phyloP scores from a whole-genome alignment of 2,329 filamentous ascomycete species.

The Myriosclerotinia curreyana region DNA sequence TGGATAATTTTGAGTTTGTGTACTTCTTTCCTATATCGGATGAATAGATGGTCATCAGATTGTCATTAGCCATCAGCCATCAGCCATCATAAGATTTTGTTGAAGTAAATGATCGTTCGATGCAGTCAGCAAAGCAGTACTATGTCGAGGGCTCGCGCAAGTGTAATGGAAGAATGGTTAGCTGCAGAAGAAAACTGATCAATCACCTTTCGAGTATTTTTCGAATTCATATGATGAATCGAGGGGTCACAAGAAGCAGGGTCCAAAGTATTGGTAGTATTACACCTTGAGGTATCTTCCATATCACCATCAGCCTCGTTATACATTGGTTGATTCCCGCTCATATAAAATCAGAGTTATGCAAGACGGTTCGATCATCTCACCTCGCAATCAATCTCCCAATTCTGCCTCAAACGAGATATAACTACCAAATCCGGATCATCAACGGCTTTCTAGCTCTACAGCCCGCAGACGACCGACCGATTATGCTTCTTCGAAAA shows the following conservation, averaged over 20 bases:
- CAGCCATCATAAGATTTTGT: background rate
- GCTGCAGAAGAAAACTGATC: conserved; percentile 17
- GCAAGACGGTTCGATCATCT: background rate
- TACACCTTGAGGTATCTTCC: background rate
- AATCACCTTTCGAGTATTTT: background rate
- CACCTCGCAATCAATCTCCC: background rate
- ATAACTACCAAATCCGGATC: background rate
- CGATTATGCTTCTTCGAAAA: background rate
- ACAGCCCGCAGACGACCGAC: background rate
- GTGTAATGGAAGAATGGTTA: conserved; percentile 14
- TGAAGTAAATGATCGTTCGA: conserved; percentile 9
- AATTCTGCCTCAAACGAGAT: background rate
- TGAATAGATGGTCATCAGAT: conserved; percentile 10
- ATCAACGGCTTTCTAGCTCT: background rate
- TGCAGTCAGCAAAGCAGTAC: conserved; percentile 20
- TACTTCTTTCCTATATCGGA: conserved; percentile 14
- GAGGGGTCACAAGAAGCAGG: background rate
- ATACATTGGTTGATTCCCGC: background rate
- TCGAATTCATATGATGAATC: background rate
- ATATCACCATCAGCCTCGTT: conserved; percentile 3
- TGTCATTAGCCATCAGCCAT: conserved; percentile 3
- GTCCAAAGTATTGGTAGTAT: background rate
- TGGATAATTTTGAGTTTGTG: conserved; percentile 10
- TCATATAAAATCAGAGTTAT: background rate
- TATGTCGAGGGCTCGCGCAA: background rate